Percentiles rank a stretch among this genome's conserved stretches.
Evolutionary conservation across 495 filamentous ascomycete species (phyloP).

Genomic region (Xylaria palmicola): DNA sequence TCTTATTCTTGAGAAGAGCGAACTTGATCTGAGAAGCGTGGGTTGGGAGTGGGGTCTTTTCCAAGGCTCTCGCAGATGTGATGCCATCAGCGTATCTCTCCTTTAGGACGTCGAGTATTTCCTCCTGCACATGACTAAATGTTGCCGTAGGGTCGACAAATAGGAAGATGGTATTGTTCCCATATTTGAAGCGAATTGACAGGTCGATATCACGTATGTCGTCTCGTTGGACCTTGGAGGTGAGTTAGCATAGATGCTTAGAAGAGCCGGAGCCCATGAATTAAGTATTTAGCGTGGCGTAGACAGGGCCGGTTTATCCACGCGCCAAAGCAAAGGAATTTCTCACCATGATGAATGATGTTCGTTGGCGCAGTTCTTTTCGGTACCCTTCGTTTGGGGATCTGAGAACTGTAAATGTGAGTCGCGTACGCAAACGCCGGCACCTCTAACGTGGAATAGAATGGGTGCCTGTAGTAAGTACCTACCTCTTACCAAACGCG

Average conservation of each 20-base stretch:
- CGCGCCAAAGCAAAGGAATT: neutral
- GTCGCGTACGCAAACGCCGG: neutral
- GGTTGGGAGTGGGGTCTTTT: conserved; percentile 36
- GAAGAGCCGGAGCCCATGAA: too few relatives aligned
- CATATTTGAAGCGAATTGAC: conserved; percentile 77
- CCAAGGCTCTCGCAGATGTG: conserved; percentile 16
- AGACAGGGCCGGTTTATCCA: neutral
- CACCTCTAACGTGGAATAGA: neutral
- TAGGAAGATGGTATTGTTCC: conserved; percentile 74
- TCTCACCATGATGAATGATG: neutral
- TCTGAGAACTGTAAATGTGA: neutral
- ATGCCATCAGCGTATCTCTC: conserved; percentile 52
- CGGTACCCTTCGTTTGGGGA: neutral
- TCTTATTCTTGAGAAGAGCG: conserved; percentile 32
- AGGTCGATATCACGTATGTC: conserved; percentile 43
- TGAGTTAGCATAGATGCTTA: conserved; percentile 2
- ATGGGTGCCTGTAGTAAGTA: neutral
- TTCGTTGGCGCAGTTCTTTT: neutral
- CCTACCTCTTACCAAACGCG: too few relatives aligned
- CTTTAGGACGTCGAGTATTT: conserved; percentile 57
- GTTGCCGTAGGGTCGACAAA: conserved; percentile 61
- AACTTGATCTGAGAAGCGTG: conserved; percentile 42
- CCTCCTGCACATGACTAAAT: conserved; percentile 59
- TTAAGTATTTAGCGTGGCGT: neutral
- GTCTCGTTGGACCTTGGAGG: conserved; percentile 17